Evolutionary conservation across 805 yeast species (phyloP).

Genomic region (Candida methanosorbosa): DNA sequence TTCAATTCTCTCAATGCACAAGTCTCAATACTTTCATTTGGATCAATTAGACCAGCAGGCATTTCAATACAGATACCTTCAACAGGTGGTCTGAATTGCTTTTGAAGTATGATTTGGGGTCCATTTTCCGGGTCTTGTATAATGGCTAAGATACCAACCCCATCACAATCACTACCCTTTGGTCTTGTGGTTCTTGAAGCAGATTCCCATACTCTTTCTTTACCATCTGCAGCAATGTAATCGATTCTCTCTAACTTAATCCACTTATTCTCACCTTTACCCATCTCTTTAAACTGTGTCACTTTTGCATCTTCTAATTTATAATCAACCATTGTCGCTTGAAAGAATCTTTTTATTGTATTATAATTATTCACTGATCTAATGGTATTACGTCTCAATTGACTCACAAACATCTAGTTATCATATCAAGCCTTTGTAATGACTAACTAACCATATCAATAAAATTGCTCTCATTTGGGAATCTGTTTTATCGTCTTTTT

Average conservation of each 20-base stretch:
- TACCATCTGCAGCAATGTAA: conserved; percentile 68
- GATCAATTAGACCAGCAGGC: conserved; percentile 94
- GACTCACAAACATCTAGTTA: no score
- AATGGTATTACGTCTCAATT: no score
- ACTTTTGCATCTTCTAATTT: conserved; percentile 22
- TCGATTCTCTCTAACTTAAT: conserved; percentile 56
- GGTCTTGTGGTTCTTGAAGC: conserved; percentile 75
- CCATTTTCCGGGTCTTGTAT: conserved; percentile 38
- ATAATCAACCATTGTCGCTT: conserved; percentile 4
- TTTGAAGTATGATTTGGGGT: conserved; percentile 55
- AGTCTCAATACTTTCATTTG: conserved; percentile 62
- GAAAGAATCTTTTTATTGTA: no score
- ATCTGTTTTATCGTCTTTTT: no score
- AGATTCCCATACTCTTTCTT: conserved; percentile 78
- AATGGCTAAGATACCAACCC: conserved; percentile 83
- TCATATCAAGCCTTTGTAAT: no score
- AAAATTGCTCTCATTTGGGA: no score
- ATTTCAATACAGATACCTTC: conserved; percentile 83
- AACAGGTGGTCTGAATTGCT: conserved; percentile 91
- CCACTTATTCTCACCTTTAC: conserved; percentile 49
- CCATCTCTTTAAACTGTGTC: conserved; percentile 21
- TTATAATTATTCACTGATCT: no score
- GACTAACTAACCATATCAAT: no score
- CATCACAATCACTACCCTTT: conserved; percentile 59
- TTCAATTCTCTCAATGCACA: conserved; percentile 83